Conservation (phyloP, 2,329 filamentous ascomycete genomes). For the Nigrospora osmanthi region DNA sequence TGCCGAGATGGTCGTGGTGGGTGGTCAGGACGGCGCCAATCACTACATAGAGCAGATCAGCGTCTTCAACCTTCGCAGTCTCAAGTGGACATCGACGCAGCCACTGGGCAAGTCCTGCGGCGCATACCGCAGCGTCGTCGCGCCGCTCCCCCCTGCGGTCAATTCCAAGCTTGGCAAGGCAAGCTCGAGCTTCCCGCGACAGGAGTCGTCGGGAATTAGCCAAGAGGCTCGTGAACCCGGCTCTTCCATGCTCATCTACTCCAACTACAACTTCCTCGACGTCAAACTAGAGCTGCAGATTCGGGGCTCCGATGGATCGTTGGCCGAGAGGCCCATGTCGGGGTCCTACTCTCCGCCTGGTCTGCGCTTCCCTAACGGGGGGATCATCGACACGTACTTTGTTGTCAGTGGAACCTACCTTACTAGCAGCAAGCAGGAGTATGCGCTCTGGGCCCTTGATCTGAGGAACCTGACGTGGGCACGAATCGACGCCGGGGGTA, state of each 20-base stretch:
- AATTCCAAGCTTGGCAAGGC: slow-evolving; percentile 59
- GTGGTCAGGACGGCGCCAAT: slow-evolving; percentile 94
- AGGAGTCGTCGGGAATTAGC: slow-evolving; percentile 37
- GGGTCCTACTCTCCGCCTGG: slow-evolving; percentile 83
- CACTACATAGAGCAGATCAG: slow-evolving; percentile 99
- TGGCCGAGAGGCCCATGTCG: slow-evolving; percentile 85
- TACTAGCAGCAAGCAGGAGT: slow-evolving; percentile 96
- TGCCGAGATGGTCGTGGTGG: slow-evolving; percentile 94
- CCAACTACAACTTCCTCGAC: slow-evolving; percentile 97
- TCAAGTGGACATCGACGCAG: slow-evolving; percentile 92
- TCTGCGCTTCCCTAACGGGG: slow-evolving; percentile 90
- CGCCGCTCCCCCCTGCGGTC: slow-evolving; percentile 64
- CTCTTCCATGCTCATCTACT: slow-evolving; percentile 89
- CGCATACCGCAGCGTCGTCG: slow-evolving; percentile 91
- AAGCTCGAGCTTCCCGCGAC: slow-evolving; percentile 31
- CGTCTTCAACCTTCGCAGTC: slow-evolving; percentile 89
- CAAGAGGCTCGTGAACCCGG: slow-evolving; percentile 49
- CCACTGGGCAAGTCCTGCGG: slow-evolving; percentile 86
- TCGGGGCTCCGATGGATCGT: slow-evolving; percentile 70
- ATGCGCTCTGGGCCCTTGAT: slow-evolving; percentile 92
- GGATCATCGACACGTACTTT: slow-evolving; percentile 91
- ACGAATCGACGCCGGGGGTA: slow-evolving; percentile 88
- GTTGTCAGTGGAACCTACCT: slow-evolving; percentile 96
- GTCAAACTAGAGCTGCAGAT: slow-evolving; percentile 94
- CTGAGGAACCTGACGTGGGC: slow-evolving; percentile 85